A percentile compares a stretch with the other conserved stretches of the same genome.
phyloP scores from a whole-genome alignment of 306 rosid genomes.

The Lathyrus oleraceus region DNA sequence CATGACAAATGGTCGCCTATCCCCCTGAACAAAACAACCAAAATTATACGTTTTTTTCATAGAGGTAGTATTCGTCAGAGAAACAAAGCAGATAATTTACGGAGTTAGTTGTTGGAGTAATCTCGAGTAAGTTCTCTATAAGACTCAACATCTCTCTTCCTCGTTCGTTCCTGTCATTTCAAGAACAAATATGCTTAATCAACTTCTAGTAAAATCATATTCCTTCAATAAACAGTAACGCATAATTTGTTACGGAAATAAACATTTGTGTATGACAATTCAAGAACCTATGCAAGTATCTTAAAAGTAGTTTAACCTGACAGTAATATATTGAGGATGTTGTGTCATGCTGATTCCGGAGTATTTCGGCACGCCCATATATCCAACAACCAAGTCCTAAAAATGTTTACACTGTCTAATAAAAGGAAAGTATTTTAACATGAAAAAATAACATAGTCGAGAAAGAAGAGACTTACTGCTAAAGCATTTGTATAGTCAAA shows the following conservation, averaged over 20 bases:
- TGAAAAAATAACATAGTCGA: slow-evolving; percentile 17
- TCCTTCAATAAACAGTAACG: slow-evolving; percentile 8
- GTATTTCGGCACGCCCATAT: slow-evolving; percentile 98
- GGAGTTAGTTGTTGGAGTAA: slow-evolving; percentile 60
- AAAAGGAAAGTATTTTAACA: slow-evolving; percentile 18
- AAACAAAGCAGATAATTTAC: slow-evolving; percentile 49
- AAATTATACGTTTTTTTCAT: slow-evolving; percentile 23
- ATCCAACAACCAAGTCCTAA: slow-evolving; percentile 94
- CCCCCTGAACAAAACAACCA: slow-evolving; percentile 58
- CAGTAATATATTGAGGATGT: slow-evolving; percentile 96
- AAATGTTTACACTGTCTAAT: background rate
- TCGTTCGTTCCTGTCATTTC: slow-evolving; percentile 75
- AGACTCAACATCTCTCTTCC: slow-evolving; percentile 89
- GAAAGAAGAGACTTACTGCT: slow-evolving; percentile 66
- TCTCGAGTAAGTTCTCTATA: slow-evolving; percentile 69
- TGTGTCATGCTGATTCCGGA: slow-evolving; percentile 89
- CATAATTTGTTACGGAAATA: slow-evolving; percentile 14
- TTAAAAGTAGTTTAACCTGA: slow-evolving; percentile 56
- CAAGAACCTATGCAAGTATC: slow-evolving; percentile 9
- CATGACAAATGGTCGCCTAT: slow-evolving; percentile 75
- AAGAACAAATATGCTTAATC: slow-evolving; percentile 21
- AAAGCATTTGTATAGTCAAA: slow-evolving; percentile 92
- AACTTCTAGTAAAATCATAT: slow-evolving; percentile 17
- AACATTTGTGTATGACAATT: background rate
- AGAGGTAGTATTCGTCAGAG: slow-evolving; percentile 21